Conservation (phyloP, 73 alveolate genomes). For the Tetrahymena borealis region DNA sequence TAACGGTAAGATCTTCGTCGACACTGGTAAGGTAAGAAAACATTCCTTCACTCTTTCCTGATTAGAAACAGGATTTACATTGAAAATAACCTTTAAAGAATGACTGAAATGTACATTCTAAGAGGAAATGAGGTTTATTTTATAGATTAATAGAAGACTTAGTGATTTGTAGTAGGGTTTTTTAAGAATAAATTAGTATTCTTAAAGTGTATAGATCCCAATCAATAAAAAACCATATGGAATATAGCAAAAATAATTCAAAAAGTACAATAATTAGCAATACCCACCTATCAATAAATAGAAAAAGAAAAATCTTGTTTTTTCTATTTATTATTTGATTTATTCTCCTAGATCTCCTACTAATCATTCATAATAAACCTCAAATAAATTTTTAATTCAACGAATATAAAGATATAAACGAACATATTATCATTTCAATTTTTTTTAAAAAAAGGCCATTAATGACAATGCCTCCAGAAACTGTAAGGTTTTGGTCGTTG, state of each 20-base stretch:
- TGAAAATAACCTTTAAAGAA: too few relatives aligned
- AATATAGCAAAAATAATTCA: not conserved
- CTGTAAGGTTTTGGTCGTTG: constrained; percentile 90
- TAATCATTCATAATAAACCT: not conserved
- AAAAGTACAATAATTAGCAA: not conserved
- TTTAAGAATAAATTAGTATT: too few relatives aligned
- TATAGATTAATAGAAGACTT: too few relatives aligned
- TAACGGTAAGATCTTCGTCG: constrained; percentile 66
- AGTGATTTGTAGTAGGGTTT: too few relatives aligned
- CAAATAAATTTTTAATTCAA: not conserved
- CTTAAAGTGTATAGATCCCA: too few relatives aligned
- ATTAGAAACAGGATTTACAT: not conserved
- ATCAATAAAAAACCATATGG: too few relatives aligned
- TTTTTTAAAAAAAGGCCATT: constrained; percentile 40
- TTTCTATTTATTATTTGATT: not conserved
- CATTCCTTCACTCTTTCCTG: not conserved
- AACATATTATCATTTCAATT: too few relatives aligned
- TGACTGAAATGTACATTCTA: too few relatives aligned
- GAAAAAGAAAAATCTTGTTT: not conserved
- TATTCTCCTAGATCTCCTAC: not conserved
- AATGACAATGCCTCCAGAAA: constrained; percentile 76
- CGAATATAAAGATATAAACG: not conserved
- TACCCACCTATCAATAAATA: not conserved
- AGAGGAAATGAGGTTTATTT: too few relatives aligned
- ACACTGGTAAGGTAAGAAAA: constrained; percentile 48